Conservation (phyloP, 1,139 yeast genomes). For the Taphrina betulina region DNA sequence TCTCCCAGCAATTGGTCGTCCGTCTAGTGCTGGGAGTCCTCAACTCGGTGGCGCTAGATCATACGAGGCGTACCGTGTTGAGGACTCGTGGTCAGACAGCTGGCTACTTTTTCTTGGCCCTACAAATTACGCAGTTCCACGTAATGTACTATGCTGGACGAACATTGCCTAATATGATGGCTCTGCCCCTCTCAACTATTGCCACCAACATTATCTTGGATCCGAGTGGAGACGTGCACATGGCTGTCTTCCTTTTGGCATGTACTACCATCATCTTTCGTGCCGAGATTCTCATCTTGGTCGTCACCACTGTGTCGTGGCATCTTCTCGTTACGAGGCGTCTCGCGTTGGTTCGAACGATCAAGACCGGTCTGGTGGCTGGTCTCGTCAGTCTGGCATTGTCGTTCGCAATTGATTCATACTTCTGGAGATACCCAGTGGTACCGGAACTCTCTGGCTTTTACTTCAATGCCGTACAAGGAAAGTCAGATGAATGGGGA, state of each 20-base stretch:
- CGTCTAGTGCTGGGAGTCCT: slow-evolving; percentile 44
- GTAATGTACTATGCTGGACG: slow-evolving; percentile 72
- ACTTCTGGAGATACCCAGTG: slow-evolving; percentile 61
- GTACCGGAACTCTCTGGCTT: slow-evolving; percentile 78
- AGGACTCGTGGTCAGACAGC: slow-evolving; percentile 35
- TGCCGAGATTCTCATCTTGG: slow-evolving; percentile 66
- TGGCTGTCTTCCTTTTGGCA: slow-evolving; percentile 59
- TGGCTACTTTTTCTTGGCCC: slow-evolving; percentile 57
- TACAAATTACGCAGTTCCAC: slow-evolving; percentile 73
- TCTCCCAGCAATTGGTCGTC: slow-evolving; percentile 42
- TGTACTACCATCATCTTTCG: slow-evolving; percentile 70
- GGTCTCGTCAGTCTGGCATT: slow-evolving; percentile 53
- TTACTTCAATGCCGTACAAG: slow-evolving; percentile 67
- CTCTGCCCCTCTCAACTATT: slow-evolving; percentile 59
- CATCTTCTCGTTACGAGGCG: slow-evolving; percentile 47
- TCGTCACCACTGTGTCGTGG: slow-evolving; percentile 48
- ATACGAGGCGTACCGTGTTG: slow-evolving; percentile 40
- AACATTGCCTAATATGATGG: slow-evolving; percentile 82
- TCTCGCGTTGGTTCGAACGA: slow-evolving; percentile 47
- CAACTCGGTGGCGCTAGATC: slow-evolving; percentile 42
- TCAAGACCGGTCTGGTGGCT: slow-evolving; percentile 55
- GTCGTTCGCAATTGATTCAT: slow-evolving; percentile 63
- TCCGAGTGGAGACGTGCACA: slow-evolving; percentile 16
- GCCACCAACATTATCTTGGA: slow-evolving; percentile 32
- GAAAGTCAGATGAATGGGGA: slow-evolving; percentile 81